Evolutionary conservation across 257 asterid genomes (phyloP).

Genomic region (Solanum arcanum): DNA sequence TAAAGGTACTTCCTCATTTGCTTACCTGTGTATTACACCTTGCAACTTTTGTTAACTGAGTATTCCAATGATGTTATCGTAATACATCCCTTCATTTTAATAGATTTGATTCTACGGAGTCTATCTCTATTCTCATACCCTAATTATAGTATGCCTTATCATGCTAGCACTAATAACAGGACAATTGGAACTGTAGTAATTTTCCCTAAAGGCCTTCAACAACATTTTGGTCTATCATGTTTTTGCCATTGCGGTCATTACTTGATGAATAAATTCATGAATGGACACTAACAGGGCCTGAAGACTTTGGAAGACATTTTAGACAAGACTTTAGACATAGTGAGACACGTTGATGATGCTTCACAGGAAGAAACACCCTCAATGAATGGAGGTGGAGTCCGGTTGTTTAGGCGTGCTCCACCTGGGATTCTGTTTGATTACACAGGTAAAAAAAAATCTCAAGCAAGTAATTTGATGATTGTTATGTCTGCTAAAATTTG

Average conservation of each 20-base stretch:
- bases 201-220: background rate
- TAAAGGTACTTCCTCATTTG: conserved; percentile 29
- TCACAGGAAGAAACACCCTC: conserved; percentile 21
- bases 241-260: background rate
- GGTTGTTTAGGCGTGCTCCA: conserved; percentile 68
- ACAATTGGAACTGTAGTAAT: background rate
- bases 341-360: conserved; percentile 9
- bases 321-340: conserved; percentile 50
- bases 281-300: conserved; percentile 42
- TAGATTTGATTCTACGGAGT: background rate
- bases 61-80: background rate
- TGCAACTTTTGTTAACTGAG: background rate
- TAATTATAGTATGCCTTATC: background rate
- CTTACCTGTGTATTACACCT: background rate
- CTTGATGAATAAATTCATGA: background rate
- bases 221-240: background rate
- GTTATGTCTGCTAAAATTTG: background rate
- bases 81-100: background rate
- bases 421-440: conserved; percentile 63
- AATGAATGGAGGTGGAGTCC: conserved; percentile 44
- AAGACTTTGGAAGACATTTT: conserved; percentile 42
- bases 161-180: background rate
- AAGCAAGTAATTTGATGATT: background rate
- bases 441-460: background rate
- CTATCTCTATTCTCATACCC: background rate